Percentiles rank a stretch among this genome's conserved stretches.
Conservation (phyloP, 1,139 yeast species). For the Entelexis sorbosivorans region DNA sequence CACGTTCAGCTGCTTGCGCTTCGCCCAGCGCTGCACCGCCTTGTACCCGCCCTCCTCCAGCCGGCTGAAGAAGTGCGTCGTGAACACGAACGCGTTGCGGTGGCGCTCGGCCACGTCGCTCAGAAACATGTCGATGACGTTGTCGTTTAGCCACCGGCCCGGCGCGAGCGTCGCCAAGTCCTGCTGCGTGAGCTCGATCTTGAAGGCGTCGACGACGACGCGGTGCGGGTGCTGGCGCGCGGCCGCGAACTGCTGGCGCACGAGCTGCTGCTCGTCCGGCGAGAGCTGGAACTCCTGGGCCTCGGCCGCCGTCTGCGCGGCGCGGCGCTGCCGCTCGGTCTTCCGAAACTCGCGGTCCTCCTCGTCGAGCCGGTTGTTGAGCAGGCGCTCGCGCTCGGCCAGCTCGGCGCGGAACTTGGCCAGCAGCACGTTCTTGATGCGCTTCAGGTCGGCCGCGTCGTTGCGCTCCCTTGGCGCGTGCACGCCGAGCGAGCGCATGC, state of each 20-base stretch:
- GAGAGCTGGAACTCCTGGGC: slow-evolving; percentile 6
- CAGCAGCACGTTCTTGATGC: slow-evolving; percentile 9
- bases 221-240: slow-evolving; percentile 56
- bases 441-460: slow-evolving; percentile 5
- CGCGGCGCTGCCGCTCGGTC: background rate
- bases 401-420: slow-evolving; percentile 1
- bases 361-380: slow-evolving; percentile 4
- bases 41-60: slow-evolving; percentile 59
- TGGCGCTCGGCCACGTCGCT: slow-evolving; percentile 39
- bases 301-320: background rate
- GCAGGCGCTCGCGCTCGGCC: slow-evolving; percentile 11
- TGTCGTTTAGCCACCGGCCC: slow-evolving; percentile 81
- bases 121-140: slow-evolving; percentile 73
- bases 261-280: slow-evolving; percentile 33
- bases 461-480: slow-evolving; percentile 1
- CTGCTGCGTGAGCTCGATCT: slow-evolving; percentile 49
- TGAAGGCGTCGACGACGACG: slow-evolving; percentile 34
- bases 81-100: slow-evolving; percentile 49
- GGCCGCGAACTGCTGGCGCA: slow-evolving; percentile 62
- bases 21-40: slow-evolving; percentile 86
- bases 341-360: slow-evolving; percentile 4
- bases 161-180: slow-evolving; percentile 66
- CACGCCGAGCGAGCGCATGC: slow-evolving; percentile 8
- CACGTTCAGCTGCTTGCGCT: slow-evolving; percentile 63
- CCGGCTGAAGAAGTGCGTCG: slow-evolving; percentile 77